Evolutionary conservation across 768 basidiomycete species (phyloP).

Genomic region (Boletus vermiculosoides): DNA sequence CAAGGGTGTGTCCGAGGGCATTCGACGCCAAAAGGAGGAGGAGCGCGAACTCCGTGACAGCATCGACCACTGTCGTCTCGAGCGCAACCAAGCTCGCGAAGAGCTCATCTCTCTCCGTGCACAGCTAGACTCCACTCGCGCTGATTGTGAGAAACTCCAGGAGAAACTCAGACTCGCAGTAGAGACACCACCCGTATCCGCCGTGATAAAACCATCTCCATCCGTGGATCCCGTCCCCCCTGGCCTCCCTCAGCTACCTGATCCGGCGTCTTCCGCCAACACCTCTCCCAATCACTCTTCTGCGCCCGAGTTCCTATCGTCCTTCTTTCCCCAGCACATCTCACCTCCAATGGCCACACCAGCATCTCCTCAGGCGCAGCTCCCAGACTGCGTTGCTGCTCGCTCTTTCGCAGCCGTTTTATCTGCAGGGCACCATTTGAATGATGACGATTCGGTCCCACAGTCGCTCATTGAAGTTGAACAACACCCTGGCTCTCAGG

Average conservation of each 20-base stretch:
- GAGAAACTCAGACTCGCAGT: slow-evolving; percentile 19
- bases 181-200: not conserved
- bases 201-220: slow-evolving; percentile 7
- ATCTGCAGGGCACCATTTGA: slow-evolving; percentile 27
- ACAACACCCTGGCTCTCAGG: slow-evolving; percentile 9
- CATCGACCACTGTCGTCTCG: slow-evolving; percentile 33
- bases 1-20: slow-evolving; percentile 41
- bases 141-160: slow-evolving; percentile 33
- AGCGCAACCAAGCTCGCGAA: slow-evolving; percentile 38
- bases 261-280: not conserved
- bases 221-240: not conserved
- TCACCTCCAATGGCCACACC: slow-evolving; percentile 30
- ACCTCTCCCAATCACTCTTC: slow-evolving; percentile 16
- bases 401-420: slow-evolving; percentile 35
- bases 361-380: slow-evolving; percentile 35
- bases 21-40: slow-evolving; percentile 41
- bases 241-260: slow-evolving; percentile 7
- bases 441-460: slow-evolving; percentile 25
- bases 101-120: slow-evolving; percentile 33
- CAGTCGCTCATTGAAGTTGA: slow-evolving; percentile 29
- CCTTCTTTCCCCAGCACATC: slow-evolving; percentile 23
- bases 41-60: slow-evolving; percentile 36
- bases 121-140: slow-evolving; percentile 33
- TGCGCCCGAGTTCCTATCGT: slow-evolving; percentile 14
- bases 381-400: slow-evolving; percentile 35